Evolutionary conservation across 441 rosid genomes (phyloP).

Genomic region (Omphalea diandra): DNA sequence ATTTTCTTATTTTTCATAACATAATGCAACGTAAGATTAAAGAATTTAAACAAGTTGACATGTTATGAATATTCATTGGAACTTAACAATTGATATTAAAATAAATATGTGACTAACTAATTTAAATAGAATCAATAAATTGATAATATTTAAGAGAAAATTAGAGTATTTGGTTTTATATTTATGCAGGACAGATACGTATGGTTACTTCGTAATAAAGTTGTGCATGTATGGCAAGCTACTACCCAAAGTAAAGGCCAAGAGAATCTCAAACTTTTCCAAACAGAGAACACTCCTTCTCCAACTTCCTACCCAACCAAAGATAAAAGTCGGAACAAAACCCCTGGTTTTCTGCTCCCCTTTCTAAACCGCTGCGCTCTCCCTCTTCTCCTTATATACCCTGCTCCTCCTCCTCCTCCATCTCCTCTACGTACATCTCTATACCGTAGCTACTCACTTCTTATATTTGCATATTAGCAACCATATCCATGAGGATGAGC

Average conservation of each 20-base stretch:
- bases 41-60: too few relatives aligned
- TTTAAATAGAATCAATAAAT: too few relatives aligned
- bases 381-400: conserved; percentile 14
- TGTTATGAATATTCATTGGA: too few relatives aligned
- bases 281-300: conserved; percentile 30
- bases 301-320: conserved; percentile 38
- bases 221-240: conserved; percentile 46
- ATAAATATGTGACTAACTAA: too few relatives aligned
- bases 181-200: background rate
- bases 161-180: too few relatives aligned
- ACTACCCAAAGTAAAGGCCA: conserved; percentile 14
- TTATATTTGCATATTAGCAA: too few relatives aligned
- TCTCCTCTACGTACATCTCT: too few relatives aligned
- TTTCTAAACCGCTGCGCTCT: conserved; percentile 13
- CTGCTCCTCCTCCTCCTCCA: conserved; percentile 9
- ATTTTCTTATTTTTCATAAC: too few relatives aligned
- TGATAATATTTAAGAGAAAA: too few relatives aligned
- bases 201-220: conserved; percentile 39
- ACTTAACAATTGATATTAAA: too few relatives aligned
- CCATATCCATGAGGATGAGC: conserved; percentile 44
- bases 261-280: conserved; percentile 29
- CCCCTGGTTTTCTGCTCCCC: conserved; percentile 40
- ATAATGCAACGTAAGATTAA: too few relatives aligned
- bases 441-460: background rate
- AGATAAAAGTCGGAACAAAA: conserved; percentile 20